Evolutionary conservation across 495 filamentous ascomycete species (phyloP).

Genomic region (Tuber borchii): DNA sequence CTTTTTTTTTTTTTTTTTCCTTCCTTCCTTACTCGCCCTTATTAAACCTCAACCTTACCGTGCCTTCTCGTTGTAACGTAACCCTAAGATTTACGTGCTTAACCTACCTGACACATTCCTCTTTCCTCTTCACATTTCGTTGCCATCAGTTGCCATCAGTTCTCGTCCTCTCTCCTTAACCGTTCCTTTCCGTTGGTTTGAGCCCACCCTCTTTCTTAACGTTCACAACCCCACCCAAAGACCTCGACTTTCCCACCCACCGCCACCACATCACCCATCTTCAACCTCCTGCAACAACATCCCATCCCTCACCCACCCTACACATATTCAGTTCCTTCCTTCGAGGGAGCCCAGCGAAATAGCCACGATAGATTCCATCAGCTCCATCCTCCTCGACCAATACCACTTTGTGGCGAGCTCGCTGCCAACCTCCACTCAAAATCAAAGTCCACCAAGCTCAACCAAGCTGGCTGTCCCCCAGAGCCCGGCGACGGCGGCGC

Average conservation of each 20-base stretch:
- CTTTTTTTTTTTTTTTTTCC: neutral
- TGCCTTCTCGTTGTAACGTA: conserved; percentile 4
- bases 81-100: conserved; percentile 5
- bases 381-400: conserved; percentile 40
- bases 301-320: neutral
- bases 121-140: conserved; percentile 3
- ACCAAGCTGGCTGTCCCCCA: conserved; percentile 40
- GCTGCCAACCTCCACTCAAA: conserved; percentile 23
- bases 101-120: neutral
- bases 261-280: neutral
- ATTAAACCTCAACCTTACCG: neutral
- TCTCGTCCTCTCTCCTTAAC: conserved; percentile 3
- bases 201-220: neutral
- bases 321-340: conserved; percentile 26
- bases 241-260: neutral
- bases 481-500: conserved; percentile 38
- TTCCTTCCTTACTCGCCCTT: neutral
- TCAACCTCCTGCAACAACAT: neutral
- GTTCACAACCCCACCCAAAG: neutral
- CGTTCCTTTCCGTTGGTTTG: conserved; percentile 3
- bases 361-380: conserved; percentile 41
- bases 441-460: conserved; percentile 26
- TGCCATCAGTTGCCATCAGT: conserved; percentile 5
- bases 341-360: conserved; percentile 28
- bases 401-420: conserved; percentile 27